phyloP scores from a whole-genome alignment of 129 eudicot species.

The Ambrosia trifida region DNA sequence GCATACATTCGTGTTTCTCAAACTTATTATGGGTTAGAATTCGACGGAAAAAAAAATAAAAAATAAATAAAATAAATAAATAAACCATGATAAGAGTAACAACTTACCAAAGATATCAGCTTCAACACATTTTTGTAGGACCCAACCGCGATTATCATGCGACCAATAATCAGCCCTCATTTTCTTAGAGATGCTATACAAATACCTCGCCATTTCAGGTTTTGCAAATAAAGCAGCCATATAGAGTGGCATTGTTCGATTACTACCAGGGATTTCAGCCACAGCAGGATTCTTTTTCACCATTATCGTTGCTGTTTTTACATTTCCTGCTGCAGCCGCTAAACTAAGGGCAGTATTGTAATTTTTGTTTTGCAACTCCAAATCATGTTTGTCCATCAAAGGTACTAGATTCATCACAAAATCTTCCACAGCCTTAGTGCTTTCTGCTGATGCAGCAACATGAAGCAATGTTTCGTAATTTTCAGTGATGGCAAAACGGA shows the following conservation, averaged over 20 bases:
- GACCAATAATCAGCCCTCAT: conserved; percentile 14
- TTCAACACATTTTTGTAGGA: conserved; percentile 34
- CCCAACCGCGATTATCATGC: conserved; percentile 33
- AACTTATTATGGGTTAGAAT: no score
- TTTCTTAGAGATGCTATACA: conserved; percentile 18
- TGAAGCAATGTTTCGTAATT: conserved; percentile 50
- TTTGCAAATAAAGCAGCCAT: conserved; percentile 50
- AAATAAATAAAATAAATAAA: no score
- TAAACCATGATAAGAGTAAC: conserved; percentile 11
- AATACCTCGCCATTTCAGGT: conserved; percentile 43
- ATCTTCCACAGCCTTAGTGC: conserved; percentile 37
- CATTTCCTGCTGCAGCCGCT: conserved; percentile 44
- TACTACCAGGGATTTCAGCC: conserved; percentile 24
- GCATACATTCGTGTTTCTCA: no score
- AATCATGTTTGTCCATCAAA: conserved; percentile 32
- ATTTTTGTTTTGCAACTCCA: conserved; percentile 35
- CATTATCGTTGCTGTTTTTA: conserved; percentile 34
- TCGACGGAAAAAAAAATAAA: background rate
- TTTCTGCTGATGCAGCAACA: conserved; percentile 53
- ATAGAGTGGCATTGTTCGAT: conserved; percentile 31
- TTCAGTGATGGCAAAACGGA: conserved; percentile 37
- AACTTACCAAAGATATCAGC: conserved; percentile 34
- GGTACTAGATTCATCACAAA: conserved; percentile 42
- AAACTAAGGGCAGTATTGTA: conserved; percentile 43
- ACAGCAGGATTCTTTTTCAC: conserved; percentile 25